Evolutionary conservation across 192 early-diverging fungal species (phyloP).

Genomic region (Coemansia umbellata): DNA sequence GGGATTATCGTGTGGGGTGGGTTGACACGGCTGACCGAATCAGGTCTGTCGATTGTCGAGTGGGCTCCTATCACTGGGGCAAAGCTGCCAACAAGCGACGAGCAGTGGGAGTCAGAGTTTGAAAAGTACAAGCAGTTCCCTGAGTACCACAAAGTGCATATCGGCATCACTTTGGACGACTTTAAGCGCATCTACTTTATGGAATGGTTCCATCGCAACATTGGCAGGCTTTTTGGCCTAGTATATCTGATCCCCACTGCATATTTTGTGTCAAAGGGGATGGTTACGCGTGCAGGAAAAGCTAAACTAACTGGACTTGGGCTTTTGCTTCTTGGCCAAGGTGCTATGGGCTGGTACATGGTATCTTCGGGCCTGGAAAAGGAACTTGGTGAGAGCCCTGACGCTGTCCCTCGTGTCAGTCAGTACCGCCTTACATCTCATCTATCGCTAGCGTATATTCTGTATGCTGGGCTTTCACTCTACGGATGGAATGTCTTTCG

Average conservation of each 20-base stretch:
- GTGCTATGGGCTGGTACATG: slow-evolving; percentile 97
- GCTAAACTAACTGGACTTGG: slow-evolving; percentile 61
- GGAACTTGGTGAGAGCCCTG: slow-evolving; percentile 70
- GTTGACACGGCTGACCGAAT: slow-evolving; percentile 93
- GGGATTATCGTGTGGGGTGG: slow-evolving; percentile 93
- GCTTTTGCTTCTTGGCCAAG: slow-evolving; percentile 72
- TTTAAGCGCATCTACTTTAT: slow-evolving; percentile 98
- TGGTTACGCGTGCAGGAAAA: slow-evolving; percentile 65
- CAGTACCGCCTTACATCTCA: slow-evolving; percentile 94
- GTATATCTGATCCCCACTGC: slow-evolving; percentile 81
- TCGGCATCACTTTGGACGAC: slow-evolving; percentile 80
- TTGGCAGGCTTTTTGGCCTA: slow-evolving; percentile 88
- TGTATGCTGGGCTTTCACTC: slow-evolving; percentile 77
- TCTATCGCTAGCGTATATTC: slow-evolving; percentile 79
- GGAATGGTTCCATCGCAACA: slow-evolving; percentile 97
- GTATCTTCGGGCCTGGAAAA: slow-evolving; percentile 87
- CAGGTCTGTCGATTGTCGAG: slow-evolving; percentile 92
- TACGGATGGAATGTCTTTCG: slow-evolving; percentile 78
- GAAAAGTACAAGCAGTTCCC: slow-evolving; percentile 98
- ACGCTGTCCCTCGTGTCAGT: slow-evolving; percentile 85
- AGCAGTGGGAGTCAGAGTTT: slow-evolving; percentile 92
- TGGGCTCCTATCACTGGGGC: slow-evolving; percentile 96
- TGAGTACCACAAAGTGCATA: slow-evolving; percentile 94
- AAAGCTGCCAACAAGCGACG: slow-evolving; percentile 78
- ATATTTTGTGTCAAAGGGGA: slow-evolving; percentile 79